A percentile compares a stretch with the other conserved stretches of the same genome.
Conservation (phyloP, 2,329 filamentous ascomycete species). For the Fusarium nisikadoi region DNA sequence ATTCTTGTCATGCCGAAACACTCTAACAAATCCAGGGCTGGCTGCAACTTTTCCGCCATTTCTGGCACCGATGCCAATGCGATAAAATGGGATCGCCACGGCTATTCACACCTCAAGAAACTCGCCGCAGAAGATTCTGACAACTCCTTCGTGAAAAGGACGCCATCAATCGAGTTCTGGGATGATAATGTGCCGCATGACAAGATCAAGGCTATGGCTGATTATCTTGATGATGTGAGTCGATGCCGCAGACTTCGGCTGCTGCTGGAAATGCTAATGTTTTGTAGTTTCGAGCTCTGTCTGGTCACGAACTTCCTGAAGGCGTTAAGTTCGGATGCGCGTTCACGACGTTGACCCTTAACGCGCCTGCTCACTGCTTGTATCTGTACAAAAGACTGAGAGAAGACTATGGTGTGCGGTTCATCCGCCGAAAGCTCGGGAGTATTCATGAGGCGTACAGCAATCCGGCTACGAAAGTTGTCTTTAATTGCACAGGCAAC, state of each 20-base stretch:
- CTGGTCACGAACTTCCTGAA: not conserved
- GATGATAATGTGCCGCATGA: conserved; percentile 5
- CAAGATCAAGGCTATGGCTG: not conserved
- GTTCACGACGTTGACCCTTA: not conserved
- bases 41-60: conserved; percentile 9
- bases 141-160: not conserved
- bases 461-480: fast-evolving
- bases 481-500: not conserved
- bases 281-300: not conserved
- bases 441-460: not conserved
- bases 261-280: fast-evolving
- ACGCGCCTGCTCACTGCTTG: conserved; percentile 2
- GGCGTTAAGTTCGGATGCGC: not conserved
- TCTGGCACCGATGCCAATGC: conserved; percentile 6
- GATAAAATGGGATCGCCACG: conserved; percentile 1
- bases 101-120: not conserved
- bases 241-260: too few species aligned
- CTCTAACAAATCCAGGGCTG: not conserved
- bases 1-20: not conserved
- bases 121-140: not conserved
- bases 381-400: not conserved
- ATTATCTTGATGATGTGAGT: conserved; percentile 3
- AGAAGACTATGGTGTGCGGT: not conserved
- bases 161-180: not conserved
- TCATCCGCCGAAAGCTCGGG: not conserved